phyloP scores from a whole-genome alignment of 1,284 basidiomycete species.

The Malassezia japonica region DNA sequence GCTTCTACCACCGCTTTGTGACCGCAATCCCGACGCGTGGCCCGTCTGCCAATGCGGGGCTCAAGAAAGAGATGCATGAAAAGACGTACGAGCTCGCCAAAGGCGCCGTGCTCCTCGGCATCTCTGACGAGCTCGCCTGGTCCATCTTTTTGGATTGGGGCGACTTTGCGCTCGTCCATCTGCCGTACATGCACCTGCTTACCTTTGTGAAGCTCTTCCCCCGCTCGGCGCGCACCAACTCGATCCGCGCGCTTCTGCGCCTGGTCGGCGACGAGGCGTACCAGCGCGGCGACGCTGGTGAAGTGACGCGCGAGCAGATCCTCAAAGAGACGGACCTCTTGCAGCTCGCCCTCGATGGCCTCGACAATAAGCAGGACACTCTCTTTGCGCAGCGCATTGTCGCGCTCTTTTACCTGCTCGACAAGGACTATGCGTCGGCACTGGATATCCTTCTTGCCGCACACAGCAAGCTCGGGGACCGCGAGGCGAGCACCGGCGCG shows the following conservation, averaged over 20 bases:
- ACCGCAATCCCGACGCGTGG: conserved; percentile 21
- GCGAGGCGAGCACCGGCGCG: conserved; percentile 55
- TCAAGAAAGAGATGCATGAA: conserved; percentile 55
- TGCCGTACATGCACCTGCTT: conserved; percentile 59
- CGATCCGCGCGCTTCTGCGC: conserved; percentile 27
- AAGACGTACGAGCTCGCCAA: conserved; percentile 62
- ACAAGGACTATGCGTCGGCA: conserved; percentile 59
- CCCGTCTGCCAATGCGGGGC: conserved; percentile 1
- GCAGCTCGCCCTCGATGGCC: conserved; percentile 52
- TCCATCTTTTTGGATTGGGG: conserved; percentile 64
- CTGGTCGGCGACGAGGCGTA: conserved; percentile 33
- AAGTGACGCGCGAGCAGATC: conserved; percentile 19
- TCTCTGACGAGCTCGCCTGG: conserved; percentile 74
- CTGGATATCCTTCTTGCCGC: conserved; percentile 26
- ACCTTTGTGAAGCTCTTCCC: conserved; percentile 66
- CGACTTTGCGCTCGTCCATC: conserved; percentile 63
- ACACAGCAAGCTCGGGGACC: conserved; percentile 13
- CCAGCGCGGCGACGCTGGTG: conserved; percentile 21
- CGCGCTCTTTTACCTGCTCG: conserved; percentile 62
- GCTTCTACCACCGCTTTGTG: conserved; percentile 24
- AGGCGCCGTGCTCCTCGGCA: conserved; percentile 63
- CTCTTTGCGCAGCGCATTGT: conserved; percentile 65
- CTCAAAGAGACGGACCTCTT: conserved; percentile 25
- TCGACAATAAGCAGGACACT: conserved; percentile 56
- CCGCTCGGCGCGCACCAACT: conserved; percentile 25